phyloP scores from a whole-genome alignment of 768 basidiomycete genomes.

The Podaxis sp. region DNA sequence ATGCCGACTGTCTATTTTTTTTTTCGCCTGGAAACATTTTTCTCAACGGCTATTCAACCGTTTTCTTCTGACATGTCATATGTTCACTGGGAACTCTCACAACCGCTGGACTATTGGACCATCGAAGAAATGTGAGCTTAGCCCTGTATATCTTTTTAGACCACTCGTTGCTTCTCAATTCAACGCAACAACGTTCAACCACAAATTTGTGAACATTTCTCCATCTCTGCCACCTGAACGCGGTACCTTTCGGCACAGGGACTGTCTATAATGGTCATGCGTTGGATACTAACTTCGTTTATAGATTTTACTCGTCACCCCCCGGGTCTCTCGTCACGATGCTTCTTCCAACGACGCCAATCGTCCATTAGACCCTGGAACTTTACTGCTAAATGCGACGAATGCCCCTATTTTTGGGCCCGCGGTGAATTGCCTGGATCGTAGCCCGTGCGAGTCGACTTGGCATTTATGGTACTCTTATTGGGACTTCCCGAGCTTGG shows the following conservation, averaged over 20 bases:
- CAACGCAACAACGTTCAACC: constrained; percentile 9
- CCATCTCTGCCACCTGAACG: constrained; percentile 4
- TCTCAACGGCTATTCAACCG: not conserved
- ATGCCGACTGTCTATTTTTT: not conserved
- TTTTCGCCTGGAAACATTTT: not conserved
- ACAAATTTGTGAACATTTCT: constrained; percentile 4
- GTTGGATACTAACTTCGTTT: not conserved
- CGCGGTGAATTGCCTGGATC: not conserved
- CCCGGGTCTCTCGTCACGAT: not conserved
- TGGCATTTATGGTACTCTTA: not conserved
- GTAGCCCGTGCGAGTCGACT: not conserved
- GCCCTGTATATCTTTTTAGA: not conserved
- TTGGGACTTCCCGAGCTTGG: constrained; percentile 7
- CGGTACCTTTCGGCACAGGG: constrained; percentile 1
- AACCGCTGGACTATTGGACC: not conserved
- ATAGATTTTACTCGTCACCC: not conserved
- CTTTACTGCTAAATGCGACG: not conserved
- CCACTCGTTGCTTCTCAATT: not conserved
- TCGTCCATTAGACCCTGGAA: not conserved
- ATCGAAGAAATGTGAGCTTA: not conserved
- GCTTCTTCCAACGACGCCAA: not conserved
- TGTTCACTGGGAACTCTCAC: not conserved
- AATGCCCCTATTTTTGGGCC: not conserved
- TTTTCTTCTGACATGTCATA: not conserved
- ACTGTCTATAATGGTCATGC: not conserved